Conservation (phyloP, 2,329 filamentous ascomycete genomes). For the Colletotrichum caudatum region DNA sequence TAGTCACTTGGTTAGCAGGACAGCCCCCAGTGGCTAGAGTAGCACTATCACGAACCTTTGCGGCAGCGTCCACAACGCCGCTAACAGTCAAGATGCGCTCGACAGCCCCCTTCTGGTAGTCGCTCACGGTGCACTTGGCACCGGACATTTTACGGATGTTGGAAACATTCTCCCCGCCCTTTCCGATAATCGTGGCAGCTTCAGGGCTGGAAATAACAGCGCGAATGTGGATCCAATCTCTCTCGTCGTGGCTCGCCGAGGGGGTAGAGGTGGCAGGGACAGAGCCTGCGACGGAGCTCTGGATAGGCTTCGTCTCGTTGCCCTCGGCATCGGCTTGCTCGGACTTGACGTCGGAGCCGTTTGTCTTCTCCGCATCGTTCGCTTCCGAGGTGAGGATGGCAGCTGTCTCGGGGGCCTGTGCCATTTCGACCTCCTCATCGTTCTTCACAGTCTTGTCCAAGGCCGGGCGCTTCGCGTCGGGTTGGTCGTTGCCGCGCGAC, state of each 20-base stretch:
- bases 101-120: constrained; percentile 96
- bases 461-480: constrained; percentile 95
- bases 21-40: not conserved
- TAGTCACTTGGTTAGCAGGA: constrained; percentile 51
- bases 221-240: constrained; percentile 95
- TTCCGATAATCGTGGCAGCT: constrained; percentile 97
- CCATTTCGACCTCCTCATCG: constrained; percentile 65
- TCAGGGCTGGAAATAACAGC: constrained; percentile 98
- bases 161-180: constrained; percentile 98
- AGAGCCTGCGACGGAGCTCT: constrained; percentile 50
- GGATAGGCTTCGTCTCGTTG: constrained; percentile 58
- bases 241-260: constrained; percentile 82
- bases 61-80: constrained; percentile 94
- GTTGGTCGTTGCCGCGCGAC: constrained; percentile 89
- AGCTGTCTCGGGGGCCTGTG: constrained; percentile 54
- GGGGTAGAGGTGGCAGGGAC: constrained; percentile 55
- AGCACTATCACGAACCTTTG: constrained; percentile 74
- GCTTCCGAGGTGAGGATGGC: constrained; percentile 58
- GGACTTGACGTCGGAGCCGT: constrained; percentile 66
- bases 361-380: constrained; percentile 63
- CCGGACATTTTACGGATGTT: constrained; percentile 95
- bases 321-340: constrained; percentile 74
- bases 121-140: constrained; percentile 98
- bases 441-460: constrained; percentile 90
- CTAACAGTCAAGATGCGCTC: constrained; percentile 98